Base-by-base conservation (phyloP, 495 filamentous ascomycete species). In the Aspergillus nanangensis region DNA sequence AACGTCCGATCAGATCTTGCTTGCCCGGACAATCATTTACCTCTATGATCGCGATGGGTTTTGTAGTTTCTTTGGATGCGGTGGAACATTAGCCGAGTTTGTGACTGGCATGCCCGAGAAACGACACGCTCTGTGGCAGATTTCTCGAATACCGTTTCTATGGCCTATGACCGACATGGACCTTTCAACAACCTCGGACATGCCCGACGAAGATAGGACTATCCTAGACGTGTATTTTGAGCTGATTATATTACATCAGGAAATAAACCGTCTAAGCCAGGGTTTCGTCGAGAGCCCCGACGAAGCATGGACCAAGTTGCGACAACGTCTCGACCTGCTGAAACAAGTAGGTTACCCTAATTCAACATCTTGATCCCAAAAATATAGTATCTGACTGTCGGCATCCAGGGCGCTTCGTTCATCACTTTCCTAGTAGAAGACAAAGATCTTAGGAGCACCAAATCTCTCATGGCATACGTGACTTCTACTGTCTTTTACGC, bases 51-150 rank as follows among this genome's bases (percentile, higher is more conserved):
- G 50, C 17, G 50, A 53, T 13, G 45, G 50, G 2, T 53, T 44
- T 21, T 53, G 50, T 37, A 29, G 40, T n/a, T 53, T 53, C 17
- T 48, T 53, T 14, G 45, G 45, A 5, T 48, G 50, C 14, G 50
- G 50, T n/a, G 50, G 50, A 8, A 33, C 37, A 5, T 45, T 53
- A 5, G 45, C 50, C 1, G 17, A 22, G 10, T 38, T 34, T 41
- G 23, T 53, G 18, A 48, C 41, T 23, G 32, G 15, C 4, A 9
- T 40, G 14, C 10, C 40, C 5, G 34, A 34, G 0, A 40, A 21
- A 17, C 19, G 33, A 19, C 44, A 23, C 0, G 45, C 32, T 27
- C 41, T 53, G 8, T 53, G 50, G 50, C 17, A 21, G 4, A 39
- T 42, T 5, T 48, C 50, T 13, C 50, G 50, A 0, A 40, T 45